A percentile compares a stretch with the other conserved stretches of the same genome.
phyloP scores from a whole-genome alignment of 768 basidiomycete genomes.

The Lyophyllum decastes region DNA sequence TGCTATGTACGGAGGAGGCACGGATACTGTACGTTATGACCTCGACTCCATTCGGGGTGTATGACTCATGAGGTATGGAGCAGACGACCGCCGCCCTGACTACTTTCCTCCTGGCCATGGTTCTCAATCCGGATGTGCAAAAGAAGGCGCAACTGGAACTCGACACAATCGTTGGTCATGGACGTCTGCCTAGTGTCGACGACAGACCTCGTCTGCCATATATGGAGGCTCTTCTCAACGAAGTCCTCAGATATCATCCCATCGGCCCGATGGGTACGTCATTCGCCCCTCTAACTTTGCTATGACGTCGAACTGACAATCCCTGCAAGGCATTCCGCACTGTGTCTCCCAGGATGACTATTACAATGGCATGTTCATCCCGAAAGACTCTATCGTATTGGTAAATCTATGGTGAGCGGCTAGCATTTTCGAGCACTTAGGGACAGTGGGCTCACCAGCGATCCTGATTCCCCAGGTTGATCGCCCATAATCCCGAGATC shows the following conservation, averaged over 20 bases:
- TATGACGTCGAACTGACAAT: conserved; percentile 22
- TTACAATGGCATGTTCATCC: conserved; percentile 47
- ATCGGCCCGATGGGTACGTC: conserved; percentile 20
- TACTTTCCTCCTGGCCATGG: conserved; percentile 40
- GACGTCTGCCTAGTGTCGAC: conserved; percentile 11
- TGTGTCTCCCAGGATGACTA: conserved; percentile 39
- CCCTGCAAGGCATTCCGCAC: conserved; percentile 32
- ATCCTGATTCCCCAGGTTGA: conserved; percentile 24
- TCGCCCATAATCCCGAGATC: conserved; percentile 32
- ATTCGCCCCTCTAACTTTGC: conserved; percentile 22
- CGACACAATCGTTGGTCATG: conserved; percentile 15
- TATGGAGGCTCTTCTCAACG: conserved; percentile 14
- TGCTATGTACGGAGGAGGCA: conserved; percentile 18
- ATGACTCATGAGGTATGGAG: not conserved
- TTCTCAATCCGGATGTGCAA: conserved; percentile 34
- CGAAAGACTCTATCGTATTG: conserved; percentile 38
- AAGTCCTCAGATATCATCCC: conserved; percentile 16
- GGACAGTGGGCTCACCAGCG: not conserved
- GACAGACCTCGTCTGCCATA: conserved; percentile 15
- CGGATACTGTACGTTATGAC: conserved; percentile 12
- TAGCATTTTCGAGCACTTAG: not conserved
- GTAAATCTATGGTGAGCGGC: conserved; percentile 34
- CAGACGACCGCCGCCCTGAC: conserved; percentile 20
- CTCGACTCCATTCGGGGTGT: not conserved
- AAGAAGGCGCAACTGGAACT: conserved; percentile 15